phyloP scores from a whole-genome alignment of 495 filamentous ascomycete genomes.

The Cladorrhinum samala region DNA sequence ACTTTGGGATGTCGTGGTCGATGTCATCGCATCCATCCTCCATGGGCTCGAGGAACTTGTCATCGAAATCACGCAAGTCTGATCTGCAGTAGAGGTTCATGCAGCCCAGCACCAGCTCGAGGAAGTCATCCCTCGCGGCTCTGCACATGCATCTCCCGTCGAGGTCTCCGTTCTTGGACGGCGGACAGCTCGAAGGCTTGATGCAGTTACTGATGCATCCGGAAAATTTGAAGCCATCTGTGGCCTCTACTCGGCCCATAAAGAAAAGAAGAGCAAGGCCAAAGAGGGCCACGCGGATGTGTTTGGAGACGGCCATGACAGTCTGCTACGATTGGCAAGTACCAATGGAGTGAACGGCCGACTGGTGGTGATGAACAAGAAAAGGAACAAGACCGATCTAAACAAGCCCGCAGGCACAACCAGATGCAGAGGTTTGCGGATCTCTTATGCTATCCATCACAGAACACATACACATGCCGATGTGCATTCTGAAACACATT shows the following conservation, averaged over 20 bases:
- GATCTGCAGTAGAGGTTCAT: constrained; percentile 25
- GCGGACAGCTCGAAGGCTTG: constrained; percentile 12
- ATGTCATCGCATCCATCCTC: constrained; percentile 16
- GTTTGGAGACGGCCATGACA: constrained; percentile 10
- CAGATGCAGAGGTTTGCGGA: too few species aligned
- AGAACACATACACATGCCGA: too few species aligned
- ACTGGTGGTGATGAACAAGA: too few species aligned
- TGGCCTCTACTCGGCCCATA: constrained; percentile 2
- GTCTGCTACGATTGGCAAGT: not conserved
- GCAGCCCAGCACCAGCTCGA: constrained; percentile 22
- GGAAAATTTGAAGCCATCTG: constrained; percentile 9
- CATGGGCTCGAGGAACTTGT: constrained; percentile 19
- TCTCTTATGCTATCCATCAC: too few species aligned
- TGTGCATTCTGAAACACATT: too few species aligned
- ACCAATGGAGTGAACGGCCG: too few species aligned
- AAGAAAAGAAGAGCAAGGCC: constrained; percentile 9
- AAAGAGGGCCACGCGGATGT: constrained; percentile 9
- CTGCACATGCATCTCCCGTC: constrained; percentile 25
- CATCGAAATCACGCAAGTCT: constrained; percentile 16
- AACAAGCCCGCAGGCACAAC: too few species aligned
- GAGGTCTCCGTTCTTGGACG: not conserved
- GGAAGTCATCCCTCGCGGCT: constrained; percentile 12
- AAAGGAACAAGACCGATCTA: too few species aligned
- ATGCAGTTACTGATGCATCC: constrained; percentile 23
- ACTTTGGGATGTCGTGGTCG: constrained; percentile 14